Base-by-base conservation (phyloP, 768 basidiomycete species). In the Tulasnella calospora region DNA sequence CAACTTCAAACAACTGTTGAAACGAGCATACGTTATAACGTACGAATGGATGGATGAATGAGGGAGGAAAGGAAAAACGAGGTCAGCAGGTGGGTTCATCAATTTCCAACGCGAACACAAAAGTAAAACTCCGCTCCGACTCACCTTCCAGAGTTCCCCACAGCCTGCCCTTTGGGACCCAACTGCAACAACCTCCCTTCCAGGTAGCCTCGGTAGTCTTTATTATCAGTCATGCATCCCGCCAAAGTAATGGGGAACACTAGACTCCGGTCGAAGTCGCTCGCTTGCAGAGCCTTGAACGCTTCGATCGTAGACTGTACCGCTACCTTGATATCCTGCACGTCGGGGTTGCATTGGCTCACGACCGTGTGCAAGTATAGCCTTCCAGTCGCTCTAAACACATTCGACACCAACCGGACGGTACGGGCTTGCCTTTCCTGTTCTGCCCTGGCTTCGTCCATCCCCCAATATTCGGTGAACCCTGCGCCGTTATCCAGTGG, bases 291-390 rank as follows among this genome's bases (percentile, higher is more conserved):
- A 80, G 88, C 87, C 78, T 86, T 85, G 76, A 93, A 82, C 30
- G 87, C 84, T 69, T 88, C 88, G 74, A 89, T 85, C 71, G 93
- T 87, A 61, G 82, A 83, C 36, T 88, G 88, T 40, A 92, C 89
- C 12, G 88, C 89, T 55, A 86, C 84, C 76, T 83, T 85, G 80
- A 95, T 92, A 83, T 94, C 93, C 72, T 90, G 88, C 35, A 94
- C 91, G 81, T 90, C 92, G 92, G 94, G 92, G 80, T 86, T 86
- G 83, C 92, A 90, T 7, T 92, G 93, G 47, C 92, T 92, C 69
- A 94, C 87, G 80, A 95, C 91, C 21, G 91, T 88, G 82, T 91
- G 90, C 55, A 95, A 87, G 84, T 93, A 95, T 55, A 94, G 88
- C 71, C 87, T 86, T 27, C 94, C 89, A 72, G 93, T 89, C 9